Percentiles rank a stretch among this genome's conserved stretches.
These are phyloP conservation scores for Otatea glauca DNA, from an alignment of 176 grass and related monocot species.

Conservation along the genomic window DNA sequence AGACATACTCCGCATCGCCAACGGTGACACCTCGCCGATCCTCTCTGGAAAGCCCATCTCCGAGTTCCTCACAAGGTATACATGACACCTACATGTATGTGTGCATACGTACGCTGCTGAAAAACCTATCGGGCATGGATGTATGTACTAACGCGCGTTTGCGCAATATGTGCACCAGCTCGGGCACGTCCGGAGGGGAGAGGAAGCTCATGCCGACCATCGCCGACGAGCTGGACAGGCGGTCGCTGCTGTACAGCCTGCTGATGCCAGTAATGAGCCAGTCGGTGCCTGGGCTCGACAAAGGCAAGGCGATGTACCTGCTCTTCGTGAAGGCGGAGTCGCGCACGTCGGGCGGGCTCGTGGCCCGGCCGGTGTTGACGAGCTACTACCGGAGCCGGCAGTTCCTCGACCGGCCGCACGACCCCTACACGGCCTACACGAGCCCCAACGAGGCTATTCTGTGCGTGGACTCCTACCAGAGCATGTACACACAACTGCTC, in stretches of 20 bases:
- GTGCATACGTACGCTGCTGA: background rate
- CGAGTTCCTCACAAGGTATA: slow-evolving; percentile 96
- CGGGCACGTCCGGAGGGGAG: slow-evolving; percentile 93
- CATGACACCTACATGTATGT: slow-evolving; percentile 3
- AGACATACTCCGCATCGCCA: slow-evolving; percentile 89
- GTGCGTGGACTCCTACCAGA: slow-evolving; percentile 93
- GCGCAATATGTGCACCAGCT: slow-evolving; percentile 50
- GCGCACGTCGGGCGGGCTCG: slow-evolving; percentile 79
- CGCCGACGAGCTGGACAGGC: slow-evolving; percentile 76
- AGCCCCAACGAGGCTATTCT: slow-evolving; percentile 88
- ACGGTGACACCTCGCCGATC: slow-evolving; percentile 80
- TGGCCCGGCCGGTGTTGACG: slow-evolving; percentile 78
- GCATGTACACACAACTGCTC: slow-evolving; percentile 95
- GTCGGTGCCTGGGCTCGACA: slow-evolving; percentile 76
- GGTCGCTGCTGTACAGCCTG: slow-evolving; percentile 80
- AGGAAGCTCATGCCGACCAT: slow-evolving; percentile 97
- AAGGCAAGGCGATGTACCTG: slow-evolving; percentile 95
- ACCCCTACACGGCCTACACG: slow-evolving; percentile 82
- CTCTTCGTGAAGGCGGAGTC: slow-evolving; percentile 87
- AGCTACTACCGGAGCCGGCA: slow-evolving; percentile 96
- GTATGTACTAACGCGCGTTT: background rate
- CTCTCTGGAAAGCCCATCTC: slow-evolving; percentile 83
- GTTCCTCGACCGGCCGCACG: slow-evolving; percentile 74
- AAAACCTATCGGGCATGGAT: background rate
- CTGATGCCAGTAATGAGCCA: slow-evolving; percentile 91